Evolutionary conservation across 129 eudicot genomes (phyloP), one percentile per base, ranked within the genome.

Genomic region (Erigeron canadensis): DNA sequence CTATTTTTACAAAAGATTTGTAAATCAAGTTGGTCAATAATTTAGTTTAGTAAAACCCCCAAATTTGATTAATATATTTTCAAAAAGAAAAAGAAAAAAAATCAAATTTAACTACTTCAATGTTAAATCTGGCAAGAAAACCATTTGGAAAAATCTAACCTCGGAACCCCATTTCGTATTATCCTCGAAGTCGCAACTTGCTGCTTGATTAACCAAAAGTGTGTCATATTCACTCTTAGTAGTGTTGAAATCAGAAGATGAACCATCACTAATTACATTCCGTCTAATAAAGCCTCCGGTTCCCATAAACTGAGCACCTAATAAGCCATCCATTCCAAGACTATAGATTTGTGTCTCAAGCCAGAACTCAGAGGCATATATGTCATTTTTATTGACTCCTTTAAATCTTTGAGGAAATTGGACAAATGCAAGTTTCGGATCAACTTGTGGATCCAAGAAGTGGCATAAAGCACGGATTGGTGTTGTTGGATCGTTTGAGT

Each of bases 401-500:
- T 69, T 60, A 48, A 77, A 86, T n/a, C 47, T 38, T 58, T 91
- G 97, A 17, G 97, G 97, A 67, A 88, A 91, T 44, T 88, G 97
- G 66, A 91, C 75, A 39, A 75, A 86, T 3, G 80, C 94, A 10
- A 81, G 76, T 17, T 75, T 77, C 0, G 85, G 84, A 51, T 75
- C 72, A 19, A 48, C 57, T 19, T 79, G 11, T 12, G 81, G 80
- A 13, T 88, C 87, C 65, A 23, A 3, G 28, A 81, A 67, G 70
- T 82, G 84, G 67, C 94, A 91, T 19, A 91, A 66, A 4, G 76
- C 83, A 21, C 81, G 82, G 5, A 70, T 84, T 43, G 87, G 78
- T 9, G 97, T 86, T 56, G 48, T 56, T 0, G 96, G 97, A 70
- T 91, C 96, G n/a, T 91, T 91, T 0, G 96, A 91, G 80, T 78